These are phyloP conservation scores for Phaffomyces opuntiae DNA, from an alignment of 805 yeast species.

Conservation along the genomic window DNA sequence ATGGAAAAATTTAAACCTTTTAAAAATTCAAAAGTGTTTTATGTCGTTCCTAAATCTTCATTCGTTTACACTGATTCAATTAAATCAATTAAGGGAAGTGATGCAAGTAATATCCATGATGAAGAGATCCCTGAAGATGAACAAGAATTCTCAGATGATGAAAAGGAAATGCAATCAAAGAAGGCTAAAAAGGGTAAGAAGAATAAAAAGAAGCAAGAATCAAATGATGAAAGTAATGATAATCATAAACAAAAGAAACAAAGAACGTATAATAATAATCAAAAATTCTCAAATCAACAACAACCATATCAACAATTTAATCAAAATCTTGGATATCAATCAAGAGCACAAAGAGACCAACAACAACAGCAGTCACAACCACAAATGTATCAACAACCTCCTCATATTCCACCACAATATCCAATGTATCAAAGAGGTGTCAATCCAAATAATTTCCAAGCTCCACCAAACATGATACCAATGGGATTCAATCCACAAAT, in stretches of 20 bases:
- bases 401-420: not conserved
- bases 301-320: not conserved
- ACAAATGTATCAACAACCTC: not conserved
- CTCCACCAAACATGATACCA: slow-evolving; percentile 13
- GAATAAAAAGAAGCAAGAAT: not conserved
- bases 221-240: not conserved
- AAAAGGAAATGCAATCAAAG: slow-evolving; percentile 69
- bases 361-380: not conserved
- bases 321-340: slow-evolving; percentile 11
- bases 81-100: slow-evolving; percentile 73
- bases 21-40: slow-evolving; percentile 55
- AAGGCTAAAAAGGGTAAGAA: slow-evolving; percentile 36
- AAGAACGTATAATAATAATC: not conserved
- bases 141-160: slow-evolving; percentile 94
- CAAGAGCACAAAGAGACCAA: slow-evolving; percentile 22
- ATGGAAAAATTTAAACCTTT: slow-evolving; percentile 37
- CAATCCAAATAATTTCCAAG: slow-evolving; percentile 12
- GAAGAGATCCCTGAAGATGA: slow-evolving; percentile 92
- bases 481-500: slow-evolving; percentile 5
- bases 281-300: not conserved
- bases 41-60: slow-evolving; percentile 74
- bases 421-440: slow-evolving; percentile 1
- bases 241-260: slow-evolving; percentile 2
- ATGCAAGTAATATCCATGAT: slow-evolving; percentile 91
- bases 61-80: slow-evolving; percentile 72